Conservation (phyloP, 306 rosid species). For the Prunus kanzakura region DNA sequence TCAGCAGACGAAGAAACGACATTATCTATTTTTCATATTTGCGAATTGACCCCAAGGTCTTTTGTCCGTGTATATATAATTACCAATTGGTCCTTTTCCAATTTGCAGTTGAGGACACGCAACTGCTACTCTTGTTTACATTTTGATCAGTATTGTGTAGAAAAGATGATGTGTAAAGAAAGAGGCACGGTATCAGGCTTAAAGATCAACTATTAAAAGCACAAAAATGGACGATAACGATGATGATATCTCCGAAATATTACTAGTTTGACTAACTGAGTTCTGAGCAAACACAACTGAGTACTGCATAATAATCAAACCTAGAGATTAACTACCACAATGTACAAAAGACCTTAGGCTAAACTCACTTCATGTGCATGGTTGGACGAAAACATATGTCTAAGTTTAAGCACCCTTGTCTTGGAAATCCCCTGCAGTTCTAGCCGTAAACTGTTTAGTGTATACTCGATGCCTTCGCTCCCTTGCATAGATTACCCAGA, state of each 20-base stretch:
- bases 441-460: slow-evolving; percentile 41
- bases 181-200: no score
- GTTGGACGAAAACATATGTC: neutral
- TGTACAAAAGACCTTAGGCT: slow-evolving; percentile 1
- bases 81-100: no score
- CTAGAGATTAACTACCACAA: neutral
- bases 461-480: slow-evolving; percentile 70
- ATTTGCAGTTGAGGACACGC: no score
- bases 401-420: slow-evolving; percentile 7
- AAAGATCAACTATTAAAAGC: no score
- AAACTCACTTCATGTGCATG: neutral
- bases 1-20: no score
- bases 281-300: neutral
- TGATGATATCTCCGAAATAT: neutral
- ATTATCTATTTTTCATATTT: no score
- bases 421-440: neutral
- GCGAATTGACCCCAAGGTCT: no score
- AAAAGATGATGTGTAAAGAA: no score
- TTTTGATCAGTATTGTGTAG: no score
- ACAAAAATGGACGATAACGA: no score
- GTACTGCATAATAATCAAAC: neutral
- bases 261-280: neutral
- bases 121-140: no score
- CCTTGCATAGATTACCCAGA: slow-evolving; percentile 69
- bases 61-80: no score